These are phyloP conservation scores for Malus hybrid DNA, from an alignment of 331 rosid genomes.

Conservation along the genomic window DNA sequence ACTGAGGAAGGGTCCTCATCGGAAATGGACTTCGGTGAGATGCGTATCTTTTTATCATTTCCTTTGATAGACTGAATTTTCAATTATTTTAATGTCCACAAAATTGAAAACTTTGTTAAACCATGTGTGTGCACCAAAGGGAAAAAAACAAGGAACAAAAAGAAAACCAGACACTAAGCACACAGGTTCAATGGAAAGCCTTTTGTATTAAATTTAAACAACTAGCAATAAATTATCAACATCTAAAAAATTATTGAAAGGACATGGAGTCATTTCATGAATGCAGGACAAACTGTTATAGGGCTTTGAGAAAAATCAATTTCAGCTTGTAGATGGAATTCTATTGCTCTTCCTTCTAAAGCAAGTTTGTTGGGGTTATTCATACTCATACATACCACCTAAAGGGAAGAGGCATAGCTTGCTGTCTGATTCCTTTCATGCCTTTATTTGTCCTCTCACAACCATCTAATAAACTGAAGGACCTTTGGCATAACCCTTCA, in stretches of 20 bases:
- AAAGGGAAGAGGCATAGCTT: neutral
- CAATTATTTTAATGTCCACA: neutral
- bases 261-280: neutral
- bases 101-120: too few species aligned
- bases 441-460: neutral
- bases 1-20: constrained; percentile 63
- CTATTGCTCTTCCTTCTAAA: neutral
- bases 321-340: neutral
- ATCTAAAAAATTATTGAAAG: neutral
- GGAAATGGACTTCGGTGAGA: constrained; percentile 72
- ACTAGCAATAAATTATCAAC: neutral
- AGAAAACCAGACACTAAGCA: neutral
- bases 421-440: neutral
- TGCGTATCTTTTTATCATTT: neutral
- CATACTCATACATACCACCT: neutral
- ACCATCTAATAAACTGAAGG: neutral
- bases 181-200: neutral
- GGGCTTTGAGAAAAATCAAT: too few species aligned
- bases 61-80: neutral
- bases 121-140: neutral
- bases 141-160: neutral
- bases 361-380: neutral
- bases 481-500: neutral
- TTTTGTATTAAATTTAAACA: neutral
- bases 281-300: too few species aligned